A percentile compares a stretch with the other conserved stretches of the same genome.
Conservation (phyloP, 345 rosid genomes). For the Bruguiera parviflora region DNA sequence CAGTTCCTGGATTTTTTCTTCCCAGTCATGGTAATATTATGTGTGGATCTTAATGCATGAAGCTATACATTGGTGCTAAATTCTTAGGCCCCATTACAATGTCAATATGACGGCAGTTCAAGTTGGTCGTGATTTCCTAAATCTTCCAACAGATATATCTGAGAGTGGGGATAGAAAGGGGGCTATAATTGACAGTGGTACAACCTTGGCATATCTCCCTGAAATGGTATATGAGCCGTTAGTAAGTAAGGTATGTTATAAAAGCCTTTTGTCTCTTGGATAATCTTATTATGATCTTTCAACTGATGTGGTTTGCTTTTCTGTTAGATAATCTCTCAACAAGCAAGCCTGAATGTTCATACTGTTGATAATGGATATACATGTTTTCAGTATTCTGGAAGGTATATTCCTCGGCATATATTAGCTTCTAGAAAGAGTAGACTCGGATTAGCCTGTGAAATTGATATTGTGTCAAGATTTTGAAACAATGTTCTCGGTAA, state of each 20-base stretch:
- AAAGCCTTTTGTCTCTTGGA: constrained; percentile 1
- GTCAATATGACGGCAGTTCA: constrained; percentile 95
- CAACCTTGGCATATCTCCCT: constrained; percentile 97
- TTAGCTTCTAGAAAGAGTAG: neutral
- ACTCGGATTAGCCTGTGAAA: neutral
- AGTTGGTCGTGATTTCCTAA: constrained; percentile 72
- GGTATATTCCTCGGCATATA: constrained; percentile 37
- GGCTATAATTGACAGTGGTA: constrained; percentile 94
- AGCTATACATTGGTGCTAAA: constrained; percentile 14
- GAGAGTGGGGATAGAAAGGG: constrained; percentile 71
- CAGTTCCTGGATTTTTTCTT: constrained; percentile 5
- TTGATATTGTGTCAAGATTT: neutral
- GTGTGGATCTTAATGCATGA: constrained; percentile 15
- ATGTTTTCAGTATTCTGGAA: constrained; percentile 85
- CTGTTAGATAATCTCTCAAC: constrained; percentile 73
- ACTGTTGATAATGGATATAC: constrained; percentile 73
- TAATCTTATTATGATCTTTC: constrained; percentile 7
- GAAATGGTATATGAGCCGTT: constrained; percentile 77
- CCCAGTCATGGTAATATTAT: constrained; percentile 9
- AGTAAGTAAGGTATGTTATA: constrained; percentile 55
- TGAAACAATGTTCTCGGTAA: neutral
- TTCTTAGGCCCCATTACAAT: constrained; percentile 88
- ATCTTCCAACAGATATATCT: constrained; percentile 59
- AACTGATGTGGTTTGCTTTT: constrained; percentile 13
- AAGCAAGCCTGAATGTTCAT: constrained; percentile 62